A percentile compares a stretch with the other conserved stretches of the same genome.
These are phyloP conservation scores for Scheffersomyces illinoinensis DNA, from an alignment of 1,139 yeast genomes.

Conservation along the genomic window DNA sequence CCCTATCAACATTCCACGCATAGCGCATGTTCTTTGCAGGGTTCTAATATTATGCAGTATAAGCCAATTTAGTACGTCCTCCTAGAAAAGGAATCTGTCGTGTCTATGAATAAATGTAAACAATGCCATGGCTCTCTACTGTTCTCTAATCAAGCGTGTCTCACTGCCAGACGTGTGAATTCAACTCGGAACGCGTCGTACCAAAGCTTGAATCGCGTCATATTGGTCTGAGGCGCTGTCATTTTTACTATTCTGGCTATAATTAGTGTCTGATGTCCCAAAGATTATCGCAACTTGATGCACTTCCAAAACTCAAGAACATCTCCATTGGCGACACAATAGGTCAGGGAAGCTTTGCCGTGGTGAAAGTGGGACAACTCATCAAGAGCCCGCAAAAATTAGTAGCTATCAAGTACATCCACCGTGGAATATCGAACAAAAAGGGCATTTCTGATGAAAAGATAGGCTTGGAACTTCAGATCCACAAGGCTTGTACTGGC, in stretches of 20 bases:
- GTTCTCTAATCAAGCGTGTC: neutral
- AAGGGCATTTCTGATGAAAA: slow-evolving; percentile 47
- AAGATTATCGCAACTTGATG: slow-evolving; percentile 25
- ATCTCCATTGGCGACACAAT: slow-evolving; percentile 26
- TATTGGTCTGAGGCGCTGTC: neutral
- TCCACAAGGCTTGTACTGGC: slow-evolving; percentile 55
- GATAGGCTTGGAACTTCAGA: slow-evolving; percentile 50
- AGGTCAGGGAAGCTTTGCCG: slow-evolving; percentile 24
- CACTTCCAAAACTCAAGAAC: slow-evolving; percentile 22
- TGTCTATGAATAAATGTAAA: neutral
- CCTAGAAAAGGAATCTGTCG: neutral
- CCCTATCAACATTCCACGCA: neutral
- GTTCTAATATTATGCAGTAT: neutral
- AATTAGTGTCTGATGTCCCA: neutral
- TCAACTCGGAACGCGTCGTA: neutral
- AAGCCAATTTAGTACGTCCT: neutral
- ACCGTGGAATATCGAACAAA: slow-evolving; percentile 44
- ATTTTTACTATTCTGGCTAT: neutral
- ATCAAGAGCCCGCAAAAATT: slow-evolving; percentile 22
- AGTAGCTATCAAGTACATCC: slow-evolving; percentile 59
- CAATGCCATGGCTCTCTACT: neutral
- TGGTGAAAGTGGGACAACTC: slow-evolving; percentile 23
- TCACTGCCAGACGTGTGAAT: neutral
- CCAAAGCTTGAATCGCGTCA: neutral
- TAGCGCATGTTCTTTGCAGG: neutral